phyloP scores from a whole-genome alignment of 2,329 filamentous ascomycete genomes.

The Sarocladium strictum region DNA sequence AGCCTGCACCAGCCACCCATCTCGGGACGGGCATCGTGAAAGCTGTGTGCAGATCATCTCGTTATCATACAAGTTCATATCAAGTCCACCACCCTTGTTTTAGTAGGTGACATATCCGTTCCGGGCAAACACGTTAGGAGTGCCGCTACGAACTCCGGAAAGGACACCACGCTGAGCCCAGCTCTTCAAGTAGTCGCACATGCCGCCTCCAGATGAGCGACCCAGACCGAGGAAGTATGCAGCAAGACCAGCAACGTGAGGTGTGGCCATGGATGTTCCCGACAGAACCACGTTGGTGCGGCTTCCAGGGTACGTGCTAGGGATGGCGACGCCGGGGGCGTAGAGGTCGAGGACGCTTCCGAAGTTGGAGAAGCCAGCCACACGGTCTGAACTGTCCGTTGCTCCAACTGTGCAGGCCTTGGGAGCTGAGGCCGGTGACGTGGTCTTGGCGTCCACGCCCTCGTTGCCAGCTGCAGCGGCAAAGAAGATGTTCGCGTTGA shows the following conservation, averaged over 20 bases:
- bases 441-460: slow-evolving; percentile 30
- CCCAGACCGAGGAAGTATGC: background rate
- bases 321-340: slow-evolving; percentile 30
- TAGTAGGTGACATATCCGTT: no score
- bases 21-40: no score
- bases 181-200: background rate
- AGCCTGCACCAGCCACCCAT: no score
- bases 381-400: slow-evolving; percentile 26
- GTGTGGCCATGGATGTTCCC: slow-evolving; percentile 7
- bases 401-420: slow-evolving; percentile 41
- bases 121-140: no score
- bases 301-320: slow-evolving; percentile 25
- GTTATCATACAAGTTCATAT: no score
- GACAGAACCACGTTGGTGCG: background rate
- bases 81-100: no score
- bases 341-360: slow-evolving; percentile 30
- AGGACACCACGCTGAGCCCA: slow-evolving; percentile 24
- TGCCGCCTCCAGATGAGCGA: background rate
- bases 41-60: no score
- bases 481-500: slow-evolving; percentile 29
- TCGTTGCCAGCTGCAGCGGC: slow-evolving; percentile 37
- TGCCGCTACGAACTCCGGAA: slow-evolving; percentile 33
- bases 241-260: slow-evolving; percentile 9
- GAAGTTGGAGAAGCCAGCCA: slow-evolving; percentile 40
- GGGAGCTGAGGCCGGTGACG: slow-evolving; percentile 35